A percentile compares a stretch with the other conserved stretches of the same genome.
Conservation (phyloP, 805 yeast genomes). For the Clavispora vitiphila region DNA sequence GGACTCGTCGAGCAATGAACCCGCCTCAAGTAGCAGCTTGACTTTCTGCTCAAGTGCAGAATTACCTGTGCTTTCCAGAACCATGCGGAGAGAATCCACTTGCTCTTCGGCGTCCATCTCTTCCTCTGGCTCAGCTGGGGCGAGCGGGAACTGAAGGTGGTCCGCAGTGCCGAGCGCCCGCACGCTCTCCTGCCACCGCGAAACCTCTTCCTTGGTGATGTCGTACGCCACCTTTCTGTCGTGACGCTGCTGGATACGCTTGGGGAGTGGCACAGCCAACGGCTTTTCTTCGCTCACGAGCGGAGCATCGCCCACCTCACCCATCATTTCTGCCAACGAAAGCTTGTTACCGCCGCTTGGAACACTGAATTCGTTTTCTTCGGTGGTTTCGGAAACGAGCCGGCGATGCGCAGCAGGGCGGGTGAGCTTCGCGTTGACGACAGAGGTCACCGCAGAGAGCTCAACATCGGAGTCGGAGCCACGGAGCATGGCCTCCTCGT, state of each 20-base stretch:
- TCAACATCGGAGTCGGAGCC: constrained; percentile 38
- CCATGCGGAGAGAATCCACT: constrained; percentile 6
- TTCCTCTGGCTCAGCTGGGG: constrained; percentile 28
- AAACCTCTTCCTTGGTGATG: constrained; percentile 78
- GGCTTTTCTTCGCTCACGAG: constrained; percentile 44
- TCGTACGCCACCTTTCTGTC: constrained; percentile 90
- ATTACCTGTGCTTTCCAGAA: constrained; percentile 11
- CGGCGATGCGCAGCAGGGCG: constrained; percentile 38
- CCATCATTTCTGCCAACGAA: constrained; percentile 70
- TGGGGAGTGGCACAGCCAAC: constrained; percentile 77
- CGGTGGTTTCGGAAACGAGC: constrained; percentile 48
- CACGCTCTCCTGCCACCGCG: constrained; percentile 84
- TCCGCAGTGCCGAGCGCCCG: constrained; percentile 79
- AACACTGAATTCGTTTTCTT: constrained; percentile 66
- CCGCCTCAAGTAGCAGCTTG: constrained; percentile 52
- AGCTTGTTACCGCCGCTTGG: constrained; percentile 59
- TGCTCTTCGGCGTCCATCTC: constrained; percentile 31
- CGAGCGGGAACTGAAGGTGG: constrained; percentile 71
- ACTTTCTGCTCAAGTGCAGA: constrained; percentile 68
- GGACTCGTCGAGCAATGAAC: constrained; percentile 66
- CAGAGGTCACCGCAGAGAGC: constrained; percentile 43
- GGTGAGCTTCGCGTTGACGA: constrained; percentile 30
- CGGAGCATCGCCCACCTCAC: constrained; percentile 50
- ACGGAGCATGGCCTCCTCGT: constrained; percentile 26
- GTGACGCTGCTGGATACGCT: constrained; percentile 75